phyloP scores from a whole-genome alignment of 306 rosid species.

The Dalbergia cultrata region DNA sequence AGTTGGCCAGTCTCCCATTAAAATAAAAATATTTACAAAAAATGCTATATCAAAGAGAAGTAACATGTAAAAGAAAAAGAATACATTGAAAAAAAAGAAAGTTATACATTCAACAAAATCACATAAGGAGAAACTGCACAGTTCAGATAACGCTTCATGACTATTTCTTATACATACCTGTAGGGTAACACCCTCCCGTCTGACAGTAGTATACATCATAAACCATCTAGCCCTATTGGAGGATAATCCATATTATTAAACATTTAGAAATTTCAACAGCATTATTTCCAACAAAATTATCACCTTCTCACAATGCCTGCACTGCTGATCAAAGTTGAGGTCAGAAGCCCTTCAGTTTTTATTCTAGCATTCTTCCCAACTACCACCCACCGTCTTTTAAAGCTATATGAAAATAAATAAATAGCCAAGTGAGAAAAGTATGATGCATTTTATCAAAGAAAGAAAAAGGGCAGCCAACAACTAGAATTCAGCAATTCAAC shows the following conservation, averaged over 20 bases:
- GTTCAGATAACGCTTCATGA: conserved; percentile 2
- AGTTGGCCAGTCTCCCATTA: background rate
- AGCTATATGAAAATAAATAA: conserved; percentile 52
- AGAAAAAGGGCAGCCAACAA: conserved; percentile 33
- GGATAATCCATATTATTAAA: background rate
- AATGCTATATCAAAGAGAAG: background rate
- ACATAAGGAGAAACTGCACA: background rate
- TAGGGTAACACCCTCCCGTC: background rate
- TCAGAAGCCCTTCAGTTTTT: conserved; percentile 73
- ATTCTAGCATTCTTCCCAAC: conserved; percentile 76
- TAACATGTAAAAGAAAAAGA: conserved; percentile 10
- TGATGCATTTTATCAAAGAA: background rate
- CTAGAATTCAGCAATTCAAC: conserved; percentile 50
- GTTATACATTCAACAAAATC: background rate
- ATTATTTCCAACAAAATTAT: conserved; percentile 14
- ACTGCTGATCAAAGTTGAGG: conserved; percentile 83
- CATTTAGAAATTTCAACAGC: conserved; percentile 21
- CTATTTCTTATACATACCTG: background rate
- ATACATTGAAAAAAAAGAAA: background rate
- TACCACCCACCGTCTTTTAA: conserved; percentile 85
- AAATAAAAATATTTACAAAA: background rate
- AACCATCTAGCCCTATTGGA: conserved; percentile 11
- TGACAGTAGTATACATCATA: background rate
- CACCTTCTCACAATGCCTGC: conserved; percentile 96
- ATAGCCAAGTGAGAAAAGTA: conserved; percentile 43